Conservation (phyloP, 371 early-diverging fungal species). For the Rhizopus microsporus region DNA sequence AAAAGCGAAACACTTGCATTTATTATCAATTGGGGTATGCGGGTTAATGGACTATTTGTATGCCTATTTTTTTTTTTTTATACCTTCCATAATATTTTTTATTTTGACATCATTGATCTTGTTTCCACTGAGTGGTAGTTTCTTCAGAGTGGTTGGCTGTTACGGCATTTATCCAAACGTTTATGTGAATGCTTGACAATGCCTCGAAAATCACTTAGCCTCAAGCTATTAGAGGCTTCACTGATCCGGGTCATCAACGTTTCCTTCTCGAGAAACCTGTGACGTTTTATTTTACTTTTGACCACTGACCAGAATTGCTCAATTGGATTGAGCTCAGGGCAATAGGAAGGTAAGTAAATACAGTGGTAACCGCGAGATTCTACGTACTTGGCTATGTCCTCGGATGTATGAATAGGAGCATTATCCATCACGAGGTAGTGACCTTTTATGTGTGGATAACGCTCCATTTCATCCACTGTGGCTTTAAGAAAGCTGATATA, state of each 20-base stretch:
- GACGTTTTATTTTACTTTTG: constrained; percentile 12
- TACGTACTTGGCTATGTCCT: constrained; percentile 7
- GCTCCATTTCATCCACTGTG: constrained; percentile 17
- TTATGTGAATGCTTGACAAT: constrained; percentile 13
- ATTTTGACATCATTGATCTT: no score
- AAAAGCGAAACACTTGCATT: no score
- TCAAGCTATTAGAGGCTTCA: constrained; percentile 1
- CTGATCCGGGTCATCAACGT: constrained; percentile 3
- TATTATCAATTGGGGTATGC: no score
- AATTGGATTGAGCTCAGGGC: constrained; percentile 28
- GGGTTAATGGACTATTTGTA: no score
- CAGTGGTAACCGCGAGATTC: constrained; percentile 14
- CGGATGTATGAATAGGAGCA: constrained; percentile 19
- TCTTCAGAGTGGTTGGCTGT: constrained; percentile 4
- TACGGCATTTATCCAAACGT: constrained; percentile 17
- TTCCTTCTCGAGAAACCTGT: constrained; percentile 10
- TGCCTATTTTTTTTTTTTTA: no score
- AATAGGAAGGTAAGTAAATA: constrained; percentile 25
- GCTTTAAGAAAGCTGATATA: constrained; percentile 19
- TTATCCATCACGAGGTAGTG: constrained; percentile 24
- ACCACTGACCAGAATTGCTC: constrained; percentile 27
- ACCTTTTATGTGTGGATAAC: constrained; percentile 19
- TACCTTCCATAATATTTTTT: no score
- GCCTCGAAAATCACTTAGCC: constrained; percentile 7
- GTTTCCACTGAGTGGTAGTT: no score